phyloP scores from a whole-genome alignment of 176 grass and related monocot genomes.

The Oropetium thomaeum region DNA sequence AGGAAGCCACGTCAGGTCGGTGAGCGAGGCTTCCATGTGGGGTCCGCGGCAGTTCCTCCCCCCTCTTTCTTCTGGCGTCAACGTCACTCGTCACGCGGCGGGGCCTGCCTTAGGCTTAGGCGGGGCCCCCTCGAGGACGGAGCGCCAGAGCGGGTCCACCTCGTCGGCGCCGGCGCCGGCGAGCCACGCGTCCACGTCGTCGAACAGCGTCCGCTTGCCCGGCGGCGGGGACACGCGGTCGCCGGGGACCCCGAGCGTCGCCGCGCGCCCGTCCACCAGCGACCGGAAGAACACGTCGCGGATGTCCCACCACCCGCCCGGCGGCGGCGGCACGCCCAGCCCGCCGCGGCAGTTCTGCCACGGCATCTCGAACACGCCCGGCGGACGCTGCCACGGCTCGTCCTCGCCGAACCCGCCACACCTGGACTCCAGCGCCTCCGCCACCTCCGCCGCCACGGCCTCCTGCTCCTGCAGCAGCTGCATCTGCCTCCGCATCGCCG shows the following conservation, averaged over 20 bases:
- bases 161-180: conserved; percentile 37
- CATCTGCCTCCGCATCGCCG: neutral
- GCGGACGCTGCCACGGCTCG: conserved; percentile 29
- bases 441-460: conserved; percentile 9
- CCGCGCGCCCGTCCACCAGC: conserved; percentile 42
- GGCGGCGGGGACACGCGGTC: conserved; percentile 38
- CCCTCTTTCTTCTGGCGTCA: neutral
- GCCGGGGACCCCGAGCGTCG: conserved; percentile 47
- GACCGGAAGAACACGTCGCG: conserved; percentile 82
- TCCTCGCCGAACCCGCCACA: neutral
- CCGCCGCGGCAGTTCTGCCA: conserved; percentile 45
- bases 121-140: conserved; percentile 23
- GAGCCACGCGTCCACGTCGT: conserved; percentile 48
- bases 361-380: conserved; percentile 70
- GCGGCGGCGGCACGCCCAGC: conserved; percentile 2
- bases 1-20: neutral
- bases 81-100: conserved; percentile 42
- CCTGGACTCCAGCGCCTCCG: neutral
- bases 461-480: neutral
- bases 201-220: conserved; percentile 33
- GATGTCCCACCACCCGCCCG: conserved; percentile 23
- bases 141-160: conserved; percentile 67
- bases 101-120: neutral
- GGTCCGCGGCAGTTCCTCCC: neutral
- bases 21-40: neutral